Percentiles rank a stretch among this genome's conserved stretches.
Conservation (phyloP, 768 basidiomycete genomes). For the Serendipita sp. region DNA sequence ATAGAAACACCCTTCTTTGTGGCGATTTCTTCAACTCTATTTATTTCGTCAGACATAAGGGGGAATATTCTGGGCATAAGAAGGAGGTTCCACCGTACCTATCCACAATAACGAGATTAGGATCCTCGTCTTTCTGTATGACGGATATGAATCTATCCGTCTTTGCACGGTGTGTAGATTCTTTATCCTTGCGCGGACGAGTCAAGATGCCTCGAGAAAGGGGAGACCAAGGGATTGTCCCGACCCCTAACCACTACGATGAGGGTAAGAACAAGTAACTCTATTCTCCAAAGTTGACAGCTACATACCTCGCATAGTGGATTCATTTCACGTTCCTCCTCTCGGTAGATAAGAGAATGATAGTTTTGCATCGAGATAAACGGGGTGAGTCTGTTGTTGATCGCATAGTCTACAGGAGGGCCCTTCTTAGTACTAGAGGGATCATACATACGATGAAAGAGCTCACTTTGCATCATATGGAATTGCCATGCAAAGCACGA, state of each 20-base stretch:
- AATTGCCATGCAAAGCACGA: conserved; percentile 22
- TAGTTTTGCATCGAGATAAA: conserved; percentile 16
- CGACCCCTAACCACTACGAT: conserved; percentile 10
- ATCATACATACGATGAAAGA: not conserved
- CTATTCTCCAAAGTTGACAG: not conserved
- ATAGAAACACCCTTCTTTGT: conserved; percentile 25
- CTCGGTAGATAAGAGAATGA: conserved; percentile 13
- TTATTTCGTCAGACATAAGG: not conserved
- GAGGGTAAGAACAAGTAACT: not conserved
- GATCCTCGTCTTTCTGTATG: conserved; percentile 2
- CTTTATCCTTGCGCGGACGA: conserved; percentile 5
- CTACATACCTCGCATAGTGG: conserved; percentile 5
- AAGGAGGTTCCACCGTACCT: not conserved
- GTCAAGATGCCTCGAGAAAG: conserved; percentile 11
- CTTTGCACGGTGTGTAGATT: not conserved
- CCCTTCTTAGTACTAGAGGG: not conserved
- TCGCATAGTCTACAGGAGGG: conserved; percentile 7
- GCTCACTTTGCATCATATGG: conserved; percentile 11
- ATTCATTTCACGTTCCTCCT: conserved; percentile 15
- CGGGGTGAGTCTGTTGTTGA: conserved; percentile 9
- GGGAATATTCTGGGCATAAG: no score
- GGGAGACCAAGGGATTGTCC: conserved; percentile 14
- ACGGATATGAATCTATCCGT: not conserved
- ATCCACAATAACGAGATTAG: not conserved
- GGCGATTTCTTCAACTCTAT: conserved; percentile 24